A percentile compares a stretch with the other conserved stretches of the same genome.
Evolutionary conservation across 805 yeast species (phyloP).

Genomic region (Cyberlindnera amylophila): DNA sequence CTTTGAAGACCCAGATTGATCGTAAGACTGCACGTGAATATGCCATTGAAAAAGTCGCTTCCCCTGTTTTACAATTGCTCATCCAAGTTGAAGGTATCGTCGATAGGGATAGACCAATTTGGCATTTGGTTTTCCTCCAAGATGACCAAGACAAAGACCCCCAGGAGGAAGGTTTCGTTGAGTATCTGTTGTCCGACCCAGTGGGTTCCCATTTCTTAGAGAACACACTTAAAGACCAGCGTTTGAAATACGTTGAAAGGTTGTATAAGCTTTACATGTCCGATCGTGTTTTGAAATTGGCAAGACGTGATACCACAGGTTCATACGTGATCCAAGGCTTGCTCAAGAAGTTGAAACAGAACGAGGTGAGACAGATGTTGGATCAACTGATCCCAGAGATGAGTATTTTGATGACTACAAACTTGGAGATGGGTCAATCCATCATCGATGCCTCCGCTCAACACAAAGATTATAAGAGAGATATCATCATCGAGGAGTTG

Average conservation of each 20-base stretch:
- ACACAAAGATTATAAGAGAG: slow-evolving; percentile 55
- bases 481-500: slow-evolving; percentile 50
- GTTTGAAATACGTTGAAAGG: slow-evolving; percentile 67
- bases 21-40: slow-evolving; percentile 59
- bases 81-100: slow-evolving; percentile 79
- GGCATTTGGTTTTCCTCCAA: slow-evolving; percentile 58
- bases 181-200: slow-evolving; percentile 76
- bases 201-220: slow-evolving; percentile 95
- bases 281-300: slow-evolving; percentile 67
- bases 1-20: slow-evolving; percentile 34
- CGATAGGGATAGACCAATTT: slow-evolving; percentile 66
- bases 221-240: slow-evolving; percentile 58
- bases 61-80: slow-evolving; percentile 81
- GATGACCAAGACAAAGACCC: slow-evolving; percentile 48
- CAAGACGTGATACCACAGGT: slow-evolving; percentile 81
- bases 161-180: slow-evolving; percentile 76
- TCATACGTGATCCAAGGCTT: slow-evolving; percentile 73
- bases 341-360: slow-evolving; percentile 58
- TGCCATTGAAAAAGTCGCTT: slow-evolving; percentile 75
- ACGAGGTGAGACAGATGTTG: slow-evolving; percentile 57
- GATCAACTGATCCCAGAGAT: slow-evolving; percentile 66
- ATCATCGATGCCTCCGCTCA: slow-evolving; percentile 62
- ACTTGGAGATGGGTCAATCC: slow-evolving; percentile 64
- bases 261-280: slow-evolving; percentile 68
- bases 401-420: slow-evolving; percentile 56